Percentiles rank a stretch among this genome's conserved stretches.
Conservation (phyloP, 2,329 filamentous ascomycete species). For the Phialophora chinensis region DNA sequence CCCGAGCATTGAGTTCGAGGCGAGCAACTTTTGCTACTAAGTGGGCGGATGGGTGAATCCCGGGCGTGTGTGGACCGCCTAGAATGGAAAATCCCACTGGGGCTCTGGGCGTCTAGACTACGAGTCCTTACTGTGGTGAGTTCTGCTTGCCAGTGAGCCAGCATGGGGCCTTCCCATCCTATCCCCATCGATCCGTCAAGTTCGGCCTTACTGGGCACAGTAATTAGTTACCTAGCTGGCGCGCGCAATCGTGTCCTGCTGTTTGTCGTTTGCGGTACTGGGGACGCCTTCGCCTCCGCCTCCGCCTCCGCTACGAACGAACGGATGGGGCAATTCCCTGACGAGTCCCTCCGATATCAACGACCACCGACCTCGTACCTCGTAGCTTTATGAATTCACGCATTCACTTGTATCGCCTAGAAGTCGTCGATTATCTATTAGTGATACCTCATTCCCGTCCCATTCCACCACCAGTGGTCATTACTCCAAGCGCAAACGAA, state of each 20-base stretch:
- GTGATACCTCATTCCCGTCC: background rate
- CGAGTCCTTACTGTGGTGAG: too few species aligned
- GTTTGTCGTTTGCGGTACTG: too few species aligned
- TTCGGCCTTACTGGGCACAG: too few species aligned
- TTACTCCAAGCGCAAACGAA: background rate
- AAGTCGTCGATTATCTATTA: background rate
- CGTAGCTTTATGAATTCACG: background rate
- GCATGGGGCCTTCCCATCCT: too few species aligned
- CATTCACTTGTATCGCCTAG: background rate
- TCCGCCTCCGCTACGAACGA: background rate
- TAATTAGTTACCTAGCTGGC: too few species aligned
- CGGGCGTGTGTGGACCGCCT: background rate
- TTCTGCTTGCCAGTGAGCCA: too few species aligned
- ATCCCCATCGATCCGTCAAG: too few species aligned
- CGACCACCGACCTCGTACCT: background rate
- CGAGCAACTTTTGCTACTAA: background rate
- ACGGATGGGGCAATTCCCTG: background rate
- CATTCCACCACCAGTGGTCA: background rate
- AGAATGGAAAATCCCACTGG: background rate
- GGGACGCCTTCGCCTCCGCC: background rate
- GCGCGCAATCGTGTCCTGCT: too few species aligned
- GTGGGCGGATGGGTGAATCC: background rate
- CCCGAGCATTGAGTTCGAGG: background rate
- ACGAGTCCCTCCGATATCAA: background rate
- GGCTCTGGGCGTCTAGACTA: too few species aligned